Base-by-base conservation (phyloP, 352 stramenopile genomes). In the Blastocystis sp. region DNA sequence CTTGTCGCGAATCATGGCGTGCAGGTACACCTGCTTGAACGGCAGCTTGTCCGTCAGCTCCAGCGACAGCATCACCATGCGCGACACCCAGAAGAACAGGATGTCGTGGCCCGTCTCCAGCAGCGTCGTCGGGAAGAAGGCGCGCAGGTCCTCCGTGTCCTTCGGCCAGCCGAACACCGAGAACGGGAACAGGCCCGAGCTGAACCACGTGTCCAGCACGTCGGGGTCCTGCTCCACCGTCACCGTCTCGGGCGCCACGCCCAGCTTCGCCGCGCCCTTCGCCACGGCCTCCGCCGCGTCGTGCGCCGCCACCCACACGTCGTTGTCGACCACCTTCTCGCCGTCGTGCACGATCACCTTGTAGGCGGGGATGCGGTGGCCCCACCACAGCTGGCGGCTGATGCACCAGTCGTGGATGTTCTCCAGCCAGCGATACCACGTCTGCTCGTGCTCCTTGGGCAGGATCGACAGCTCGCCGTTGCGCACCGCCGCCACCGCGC, bases 131-230 rank as follows among this genome's bases (percentile, higher is more conserved):
- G 93, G 93, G 77, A 94, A 96, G 88, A 97, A 97, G 23, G 93
- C 93, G 90, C 95, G 92, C 17, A 89, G 59, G 59, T 90, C 90
- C 17, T 96, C 84, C 56, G 92, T 94, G 10, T 94, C 64, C 48
- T 97, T 92, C 3, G 96, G 95, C 96, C 96, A 99, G 80, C 95
- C 96, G 89, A 96, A 93, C 40, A 95, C 91, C 62, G 89, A 92
- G 90, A 96, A 96, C 38, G 97, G 97, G 40, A 99, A 96, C 1
- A 99, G 92, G 34, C 95, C 97, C 23, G 95, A 98, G 76, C 93
- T 98, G 91, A 99, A 99, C 97, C 97, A 99, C 9, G 97, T 99
- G 90, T 99, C 97, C n/a, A 99, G 92, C 52, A 99, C 97, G 89
- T 99, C 97, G 61, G 94, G 92, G 90, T 99, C 97, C 89, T 98